These are phyloP conservation scores for Aureobasidium sp. DNA, from an alignment of 2,329 filamentous ascomycete genomes.

Conservation along the genomic window DNA sequence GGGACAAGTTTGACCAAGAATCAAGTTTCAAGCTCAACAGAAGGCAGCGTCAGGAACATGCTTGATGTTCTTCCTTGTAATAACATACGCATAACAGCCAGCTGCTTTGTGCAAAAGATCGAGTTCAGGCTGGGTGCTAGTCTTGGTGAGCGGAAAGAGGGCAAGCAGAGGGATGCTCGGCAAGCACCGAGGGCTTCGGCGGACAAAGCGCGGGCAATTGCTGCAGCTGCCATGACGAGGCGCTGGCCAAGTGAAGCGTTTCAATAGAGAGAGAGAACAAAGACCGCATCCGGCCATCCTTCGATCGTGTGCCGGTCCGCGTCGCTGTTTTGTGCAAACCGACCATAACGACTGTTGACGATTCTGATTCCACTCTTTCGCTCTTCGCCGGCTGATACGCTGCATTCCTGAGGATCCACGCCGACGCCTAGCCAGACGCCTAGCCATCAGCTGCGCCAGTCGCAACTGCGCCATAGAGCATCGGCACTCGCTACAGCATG, in stretches of 20 bases:
- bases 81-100: no score
- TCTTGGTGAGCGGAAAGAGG: no score
- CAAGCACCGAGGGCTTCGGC: neutral
- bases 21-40: neutral
- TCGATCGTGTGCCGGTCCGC: neutral
- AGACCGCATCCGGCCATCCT: neutral
- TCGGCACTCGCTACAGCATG: neutral
- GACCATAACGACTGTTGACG: neutral
- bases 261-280: neutral
- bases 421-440: neutral
- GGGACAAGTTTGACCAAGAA: neutral
- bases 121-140: neutral
- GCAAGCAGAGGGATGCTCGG: neutral
- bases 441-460: neutral
- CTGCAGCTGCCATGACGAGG: neutral
- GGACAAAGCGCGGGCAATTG: neutral
- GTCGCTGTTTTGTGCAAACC: neutral
- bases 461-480: neutral
- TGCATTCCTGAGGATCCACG: no score
- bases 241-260: neutral
- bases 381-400: neutral
- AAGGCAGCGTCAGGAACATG: neutral
- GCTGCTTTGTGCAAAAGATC: neutral
- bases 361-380: neutral
- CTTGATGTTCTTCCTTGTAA: no score